phyloP scores from a whole-genome alignment of 2,329 filamentous ascomycete species.

The Purpureocillium takamizusanense region DNA sequence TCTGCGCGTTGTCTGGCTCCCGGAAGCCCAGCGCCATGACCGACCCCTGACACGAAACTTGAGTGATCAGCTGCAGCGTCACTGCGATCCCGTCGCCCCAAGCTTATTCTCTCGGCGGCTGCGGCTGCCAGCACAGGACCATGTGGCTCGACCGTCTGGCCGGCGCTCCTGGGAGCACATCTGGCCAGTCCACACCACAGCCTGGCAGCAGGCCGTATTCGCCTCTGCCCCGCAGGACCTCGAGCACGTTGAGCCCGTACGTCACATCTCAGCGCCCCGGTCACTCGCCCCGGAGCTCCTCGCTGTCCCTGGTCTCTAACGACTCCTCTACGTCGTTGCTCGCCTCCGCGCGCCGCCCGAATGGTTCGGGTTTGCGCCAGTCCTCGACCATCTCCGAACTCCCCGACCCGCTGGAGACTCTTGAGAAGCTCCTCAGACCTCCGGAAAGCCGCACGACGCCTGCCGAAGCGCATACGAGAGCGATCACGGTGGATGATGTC shows the following conservation, averaged over 20 bases:
- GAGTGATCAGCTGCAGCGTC: no score
- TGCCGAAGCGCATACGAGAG: constrained; percentile 5
- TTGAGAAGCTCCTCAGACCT: constrained; percentile 40
- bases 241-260: constrained; percentile 60
- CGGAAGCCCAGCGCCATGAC: no score
- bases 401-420: constrained; percentile 61
- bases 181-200: constrained; percentile 48
- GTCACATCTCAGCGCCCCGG: constrained; percentile 59
- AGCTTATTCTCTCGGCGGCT: no score
- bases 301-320: constrained; percentile 66
- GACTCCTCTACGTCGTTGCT: constrained; percentile 72
- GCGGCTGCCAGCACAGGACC: constrained; percentile 10
- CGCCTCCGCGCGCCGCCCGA: constrained; percentile 51
- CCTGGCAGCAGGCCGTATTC: constrained; percentile 61
- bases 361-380: constrained; percentile 61
- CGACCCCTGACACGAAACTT: no score
- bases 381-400: constrained; percentile 36
- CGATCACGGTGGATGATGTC: constrained; percentile 42
- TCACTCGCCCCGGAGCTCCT: constrained; percentile 63
- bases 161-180: constrained; percentile 51
- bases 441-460: constrained; percentile 11
- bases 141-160: constrained; percentile 93
- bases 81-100: no score
- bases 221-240: constrained; percentile 58
- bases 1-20: no score